Conservation (phyloP, 2,329 filamentous ascomycete species). For the Aspergillus sp. region DNA sequence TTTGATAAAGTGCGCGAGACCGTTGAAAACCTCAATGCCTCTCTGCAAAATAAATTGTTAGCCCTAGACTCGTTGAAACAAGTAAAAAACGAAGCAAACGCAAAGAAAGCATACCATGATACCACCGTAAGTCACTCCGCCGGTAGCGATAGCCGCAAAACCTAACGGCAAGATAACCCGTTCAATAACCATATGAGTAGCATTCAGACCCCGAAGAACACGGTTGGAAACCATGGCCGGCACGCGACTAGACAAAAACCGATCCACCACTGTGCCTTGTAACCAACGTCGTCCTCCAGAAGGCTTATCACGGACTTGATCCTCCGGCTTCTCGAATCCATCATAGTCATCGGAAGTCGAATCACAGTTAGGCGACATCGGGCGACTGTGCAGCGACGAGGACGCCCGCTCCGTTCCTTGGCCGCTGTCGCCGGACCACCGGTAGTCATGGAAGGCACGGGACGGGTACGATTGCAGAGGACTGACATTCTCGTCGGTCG, state of each 20-base stretch:
- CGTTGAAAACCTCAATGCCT: constrained; percentile 63
- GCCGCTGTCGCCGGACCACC: constrained; percentile 62
- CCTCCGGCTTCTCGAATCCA: constrained; percentile 40
- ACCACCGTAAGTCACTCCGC: constrained; percentile 68
- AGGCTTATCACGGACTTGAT: constrained; percentile 37
- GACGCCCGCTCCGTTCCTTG: constrained; percentile 66
- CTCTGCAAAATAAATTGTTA: constrained; percentile 43
- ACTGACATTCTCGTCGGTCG: constrained; percentile 47
- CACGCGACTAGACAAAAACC: constrained; percentile 48
- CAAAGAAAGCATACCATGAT: constrained; percentile 63
- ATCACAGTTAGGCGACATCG: constrained; percentile 45
- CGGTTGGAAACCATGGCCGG: constrained; percentile 49
- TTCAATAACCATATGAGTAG: constrained; percentile 62
- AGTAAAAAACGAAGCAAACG: not conserved
- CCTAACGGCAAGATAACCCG: constrained; percentile 69
- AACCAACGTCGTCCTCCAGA: constrained; percentile 33
- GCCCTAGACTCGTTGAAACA: not conserved
- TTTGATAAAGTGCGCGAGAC: constrained; percentile 88
- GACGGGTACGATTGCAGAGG: constrained; percentile 40
- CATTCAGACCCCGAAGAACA: constrained; percentile 49
- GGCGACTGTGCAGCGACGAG: constrained; percentile 57
- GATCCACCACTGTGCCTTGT: constrained; percentile 39
- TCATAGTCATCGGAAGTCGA: constrained; percentile 38
- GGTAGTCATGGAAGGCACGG: constrained; percentile 37
- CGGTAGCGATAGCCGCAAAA: constrained; percentile 63